A percentile compares a stretch with the other conserved stretches of the same genome.
These are phyloP conservation scores for Trichomonas tenax DNA, from an alignment of 208 protist genomes.

Conservation along the genomic window DNA sequence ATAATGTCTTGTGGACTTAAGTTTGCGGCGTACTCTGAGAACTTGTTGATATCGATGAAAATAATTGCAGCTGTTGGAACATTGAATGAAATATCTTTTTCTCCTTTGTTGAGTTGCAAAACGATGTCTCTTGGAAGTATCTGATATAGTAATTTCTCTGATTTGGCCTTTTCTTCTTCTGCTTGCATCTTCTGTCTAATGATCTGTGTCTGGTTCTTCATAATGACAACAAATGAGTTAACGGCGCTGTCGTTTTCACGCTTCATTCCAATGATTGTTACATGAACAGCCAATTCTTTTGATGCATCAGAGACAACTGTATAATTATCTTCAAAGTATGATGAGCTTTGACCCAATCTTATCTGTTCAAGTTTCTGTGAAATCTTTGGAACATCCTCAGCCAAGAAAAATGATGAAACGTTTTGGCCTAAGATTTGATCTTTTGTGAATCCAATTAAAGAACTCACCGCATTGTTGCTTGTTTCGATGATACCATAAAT, in stretches of 20 bases:
- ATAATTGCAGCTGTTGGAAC: not conserved
- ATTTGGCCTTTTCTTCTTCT: not conserved
- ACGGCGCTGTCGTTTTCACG: not conserved
- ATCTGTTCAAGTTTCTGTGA: not conserved
- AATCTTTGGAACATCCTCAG: not conserved
- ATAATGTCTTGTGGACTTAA: not conserved
- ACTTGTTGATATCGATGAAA: not conserved
- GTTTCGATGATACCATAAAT: not conserved
- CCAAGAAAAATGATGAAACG: not conserved
- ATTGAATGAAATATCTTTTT: conserved; percentile 3
- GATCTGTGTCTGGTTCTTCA: not conserved
- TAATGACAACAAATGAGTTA: not conserved
- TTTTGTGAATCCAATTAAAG: not conserved
- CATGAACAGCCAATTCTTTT: not conserved
- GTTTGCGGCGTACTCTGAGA: not conserved
- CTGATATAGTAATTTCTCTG: not conserved
- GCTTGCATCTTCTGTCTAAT: not conserved
- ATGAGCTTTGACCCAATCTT: not conserved
- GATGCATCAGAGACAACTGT: not conserved
- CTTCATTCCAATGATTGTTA: not conserved
- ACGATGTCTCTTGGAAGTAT: not conserved
- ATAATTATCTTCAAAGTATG: not conserved
- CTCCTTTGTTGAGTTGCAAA: not conserved
- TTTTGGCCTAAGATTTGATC: conserved; percentile 7
- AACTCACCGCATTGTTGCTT: not conserved